A percentile compares a stretch with the other conserved stretches of the same genome.
Evolutionary conservation across 345 rosid genomes (phyloP).

Genomic region (Arabis alpina): DNA sequence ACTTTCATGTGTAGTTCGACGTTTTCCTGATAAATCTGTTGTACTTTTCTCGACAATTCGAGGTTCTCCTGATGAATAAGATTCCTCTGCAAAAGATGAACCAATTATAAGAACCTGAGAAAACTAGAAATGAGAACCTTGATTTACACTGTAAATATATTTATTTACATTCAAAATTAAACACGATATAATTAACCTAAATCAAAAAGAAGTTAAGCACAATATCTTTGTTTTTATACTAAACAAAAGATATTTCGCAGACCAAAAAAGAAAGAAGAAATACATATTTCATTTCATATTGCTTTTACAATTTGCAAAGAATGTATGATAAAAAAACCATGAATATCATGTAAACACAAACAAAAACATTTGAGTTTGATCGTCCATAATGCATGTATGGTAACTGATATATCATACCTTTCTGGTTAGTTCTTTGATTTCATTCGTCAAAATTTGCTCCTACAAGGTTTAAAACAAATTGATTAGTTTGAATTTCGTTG

Average conservation of each 20-base stretch:
- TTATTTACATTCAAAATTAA: not conserved
- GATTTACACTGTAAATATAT: not conserved
- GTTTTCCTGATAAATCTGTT: constrained; percentile 59
- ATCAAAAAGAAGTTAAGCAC: too few species aligned
- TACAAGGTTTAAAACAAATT: constrained; percentile 25
- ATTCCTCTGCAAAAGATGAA: constrained; percentile 51
- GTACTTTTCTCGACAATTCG: constrained; percentile 53
- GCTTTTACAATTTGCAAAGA: not conserved
- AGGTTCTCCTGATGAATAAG: constrained; percentile 61
- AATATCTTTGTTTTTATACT: not conserved
- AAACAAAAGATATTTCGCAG: too few species aligned
- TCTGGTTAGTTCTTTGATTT: constrained; percentile 53
- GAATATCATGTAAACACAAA: not conserved
- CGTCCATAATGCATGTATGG: not conserved
- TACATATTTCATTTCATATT: not conserved
- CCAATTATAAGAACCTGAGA: constrained; percentile 15
- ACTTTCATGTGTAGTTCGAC: constrained; percentile 60
- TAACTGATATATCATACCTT: constrained; percentile 37
- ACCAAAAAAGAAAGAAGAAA: not conserved
- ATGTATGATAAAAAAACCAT: not conserved
- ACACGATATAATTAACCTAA: not conserved
- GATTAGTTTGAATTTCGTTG: constrained; percentile 1
- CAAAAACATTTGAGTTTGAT: not conserved
- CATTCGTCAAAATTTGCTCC: constrained; percentile 52
- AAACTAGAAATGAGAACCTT: not conserved